Evolutionary conservation across 495 filamentous ascomycete species (phyloP), one percentile per base, ranked within the genome.

Genomic region (Rhizodiscina lignyota): DNA sequence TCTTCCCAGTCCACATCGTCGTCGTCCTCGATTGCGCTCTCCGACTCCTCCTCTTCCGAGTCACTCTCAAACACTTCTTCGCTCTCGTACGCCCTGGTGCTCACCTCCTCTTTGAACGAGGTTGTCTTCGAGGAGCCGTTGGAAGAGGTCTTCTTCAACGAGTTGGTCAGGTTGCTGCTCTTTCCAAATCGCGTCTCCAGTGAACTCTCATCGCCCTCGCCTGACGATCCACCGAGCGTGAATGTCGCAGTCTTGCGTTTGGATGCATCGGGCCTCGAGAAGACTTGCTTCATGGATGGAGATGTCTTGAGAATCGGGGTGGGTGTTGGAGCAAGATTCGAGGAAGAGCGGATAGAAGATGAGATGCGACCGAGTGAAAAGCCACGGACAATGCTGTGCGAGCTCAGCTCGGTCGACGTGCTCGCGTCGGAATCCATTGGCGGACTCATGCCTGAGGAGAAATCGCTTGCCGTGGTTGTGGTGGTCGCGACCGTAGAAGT

Each of bases 1-100:
- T 94, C 87, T 51, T 92, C 85, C 83, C 84, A 92, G 37, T 89
- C 81, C 29, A 91, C 87, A 28, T 85, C 80, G 34, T 93, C 84
- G 37, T 91, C 83, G 13, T 53, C 55, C 82, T 56, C 54, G 27
- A 52, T 56, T 2, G 50, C 54, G 33, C 54, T 56, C 37, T 52
- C 54, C 12, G 44, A 49, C 6, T 89, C 82, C 3, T 55, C 53
- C 2, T 55, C 54, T n/a, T 55, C 53, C 31, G 58, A 55, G 18
- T 53, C 53, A 43, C 81, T 79, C 46, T 82, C 79, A 31, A 84
- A 82, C 12, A 76, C 76, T 37, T 80, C 77, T 35, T 81, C 77
- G 38, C 81, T 78, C 19, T 48, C 41, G 40, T 71, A 63, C 0
- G 67, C 72, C 21, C 72, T 66, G 6, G 69, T 75, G 6, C 67